These are phyloP conservation scores for Suillus occidentalis DNA, from an alignment of 768 basidiomycete species.

Conservation along the genomic window DNA sequence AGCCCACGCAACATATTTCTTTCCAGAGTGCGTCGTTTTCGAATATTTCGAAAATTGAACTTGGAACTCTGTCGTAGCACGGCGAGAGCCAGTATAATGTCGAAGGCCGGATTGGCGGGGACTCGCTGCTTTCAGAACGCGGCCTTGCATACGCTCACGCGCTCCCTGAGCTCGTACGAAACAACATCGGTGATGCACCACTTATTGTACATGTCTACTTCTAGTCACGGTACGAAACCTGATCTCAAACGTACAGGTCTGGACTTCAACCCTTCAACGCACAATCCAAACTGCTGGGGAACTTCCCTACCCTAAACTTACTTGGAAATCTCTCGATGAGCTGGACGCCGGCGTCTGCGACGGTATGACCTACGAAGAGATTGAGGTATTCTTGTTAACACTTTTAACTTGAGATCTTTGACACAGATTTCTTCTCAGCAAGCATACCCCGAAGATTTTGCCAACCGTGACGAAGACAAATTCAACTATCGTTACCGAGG, in stretches of 20 bases:
- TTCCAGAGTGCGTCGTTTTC: conserved; percentile 67
- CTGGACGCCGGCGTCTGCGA: conserved; percentile 99
- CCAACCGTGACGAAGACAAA: conserved; percentile 97
- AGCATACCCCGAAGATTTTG: conserved; percentile 97
- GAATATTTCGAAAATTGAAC: conserved; percentile 7
- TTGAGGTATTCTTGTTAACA: conserved; percentile 64
- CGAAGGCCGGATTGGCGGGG: conserved; percentile 97
- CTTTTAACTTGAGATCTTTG: not conserved
- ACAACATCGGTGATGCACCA: conserved; percentile 87
- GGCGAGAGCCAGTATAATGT: conserved; percentile 98
- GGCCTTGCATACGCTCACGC: conserved; percentile 86
- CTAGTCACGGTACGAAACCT: not conserved
- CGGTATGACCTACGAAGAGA: conserved; percentile 99
- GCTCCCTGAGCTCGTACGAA: conserved; percentile 81
- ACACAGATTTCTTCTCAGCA: conserved; percentile 46
- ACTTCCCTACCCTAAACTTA: conserved; percentile 86
- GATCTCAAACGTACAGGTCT: conserved; percentile 58
- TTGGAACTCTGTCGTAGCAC: conserved; percentile 56
- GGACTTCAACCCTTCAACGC: conserved; percentile 96
- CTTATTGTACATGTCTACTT: conserved; percentile 47
- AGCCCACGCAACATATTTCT: conserved; percentile 96
- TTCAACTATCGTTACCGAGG: conserved; percentile 98
- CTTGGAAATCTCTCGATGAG: conserved; percentile 99
- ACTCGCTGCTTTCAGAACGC: conserved; percentile 80
- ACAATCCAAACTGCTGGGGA: conserved; percentile 88